Conservation (phyloP, 805 yeast species). For the Zygotorulaspora sp. region DNA sequence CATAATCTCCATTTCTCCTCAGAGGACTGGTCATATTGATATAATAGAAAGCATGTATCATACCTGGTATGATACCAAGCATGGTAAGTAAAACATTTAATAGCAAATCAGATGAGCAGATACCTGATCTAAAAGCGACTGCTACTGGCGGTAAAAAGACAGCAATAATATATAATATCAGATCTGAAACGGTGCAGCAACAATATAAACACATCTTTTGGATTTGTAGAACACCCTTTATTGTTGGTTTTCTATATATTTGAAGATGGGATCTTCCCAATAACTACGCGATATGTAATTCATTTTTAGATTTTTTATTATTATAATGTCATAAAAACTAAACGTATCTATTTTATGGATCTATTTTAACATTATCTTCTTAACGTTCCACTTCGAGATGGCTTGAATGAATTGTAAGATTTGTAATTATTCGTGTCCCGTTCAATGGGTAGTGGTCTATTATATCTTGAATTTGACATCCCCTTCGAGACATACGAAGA, state of each 20-base stretch:
- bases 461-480: constrained; percentile 25
- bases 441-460: constrained; percentile 9
- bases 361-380: constrained; percentile 2
- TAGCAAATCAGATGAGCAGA: constrained; percentile 50
- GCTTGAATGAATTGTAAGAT: constrained; percentile 22
- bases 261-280: no score
- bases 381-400: constrained; percentile 25
- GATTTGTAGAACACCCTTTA: no score
- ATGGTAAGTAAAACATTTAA: constrained; percentile 62
- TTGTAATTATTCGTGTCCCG: constrained; percentile 11
- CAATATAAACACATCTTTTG: constrained; percentile 20
- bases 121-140: constrained; percentile 60
- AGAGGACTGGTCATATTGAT: constrained; percentile 36
- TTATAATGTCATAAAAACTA: constrained; percentile 29
- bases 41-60: constrained; percentile 56
- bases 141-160: constrained; percentile 72
- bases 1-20: constrained; percentile 24
- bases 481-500: constrained; percentile 8
- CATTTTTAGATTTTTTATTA: no score
- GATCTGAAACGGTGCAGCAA: constrained; percentile 41
- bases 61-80: constrained; percentile 74
- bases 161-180: constrained; percentile 55
- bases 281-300: no score
- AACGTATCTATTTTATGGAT: constrained; percentile 17
- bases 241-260: no score